Evolutionary conservation across 106 monocot species (phyloP), one percentile per base, ranked within the genome.

Genomic region (Gastrodia elata): DNA sequence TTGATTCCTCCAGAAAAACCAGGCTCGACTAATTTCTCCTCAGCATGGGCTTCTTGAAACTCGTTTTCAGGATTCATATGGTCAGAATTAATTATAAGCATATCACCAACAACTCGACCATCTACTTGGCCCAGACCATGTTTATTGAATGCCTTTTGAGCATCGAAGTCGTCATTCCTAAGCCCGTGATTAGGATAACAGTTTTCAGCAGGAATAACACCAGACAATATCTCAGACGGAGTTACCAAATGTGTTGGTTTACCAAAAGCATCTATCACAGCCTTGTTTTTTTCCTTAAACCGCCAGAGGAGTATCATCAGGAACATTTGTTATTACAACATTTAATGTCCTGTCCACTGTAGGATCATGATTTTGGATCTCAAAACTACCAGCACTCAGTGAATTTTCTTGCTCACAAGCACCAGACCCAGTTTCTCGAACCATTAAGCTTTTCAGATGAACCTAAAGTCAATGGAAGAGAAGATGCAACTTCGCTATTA

Each of bases 211-310:
- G 91, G 75, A 36, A 82, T 64, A 37, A 78, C 81, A 59, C 86
- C 86, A 58, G 90, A 84, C 58, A 93, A 71, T 64, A 91, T 86
- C 81, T 91, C 90, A 36, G 86, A 88, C 37, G 97, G 97, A 71
- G 97, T 98, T 75, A 98, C 77, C 38, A 98, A 79, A 71, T 98
- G 97, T 13, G 84, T 80, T 32, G 77, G 22, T 22, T 90, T 87
- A n/a, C 68, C 75, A 68, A 71, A 75, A 78, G 82, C 83, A 80
- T 76, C 74, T 59, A 44, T 61, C 43, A 70, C 78, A 78, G 68
- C 55, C 79, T 79, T 82, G 56, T 32, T 4, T 70, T 85, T 80
- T 75, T 75, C 74, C 67, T 75, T 89, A 36, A 75, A 80, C 74
- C 27, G 28, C 9, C 3, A 38, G 55, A 83, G 77, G 68, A 57